phyloP scores from a whole-genome alignment of 257 asterid genomes.

The Nemophila menziesii region DNA sequence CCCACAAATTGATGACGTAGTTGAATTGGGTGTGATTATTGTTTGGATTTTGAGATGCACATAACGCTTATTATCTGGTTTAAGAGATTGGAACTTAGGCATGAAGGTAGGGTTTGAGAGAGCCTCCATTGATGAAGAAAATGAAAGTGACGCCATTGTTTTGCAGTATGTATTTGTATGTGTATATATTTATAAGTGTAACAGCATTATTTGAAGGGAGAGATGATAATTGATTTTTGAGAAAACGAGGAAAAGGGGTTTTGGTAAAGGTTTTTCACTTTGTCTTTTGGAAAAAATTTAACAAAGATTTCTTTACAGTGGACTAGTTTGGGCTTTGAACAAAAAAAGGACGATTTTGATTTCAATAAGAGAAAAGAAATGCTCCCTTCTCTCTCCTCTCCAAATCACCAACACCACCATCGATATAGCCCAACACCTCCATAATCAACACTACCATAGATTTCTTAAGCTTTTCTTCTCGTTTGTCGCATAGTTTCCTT shows the following conservation, averaged over 20 bases:
- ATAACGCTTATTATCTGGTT: neutral
- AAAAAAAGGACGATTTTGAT: too few relatives aligned
- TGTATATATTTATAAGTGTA: neutral
- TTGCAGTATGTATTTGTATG: neutral
- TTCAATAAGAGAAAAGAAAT: too few relatives aligned
- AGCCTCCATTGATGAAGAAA: constrained; percentile 45
- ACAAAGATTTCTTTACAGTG: neutral
- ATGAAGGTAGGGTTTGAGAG: constrained; percentile 21
- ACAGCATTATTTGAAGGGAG: neutral
- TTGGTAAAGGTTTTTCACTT: neutral
- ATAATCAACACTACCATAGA: too few relatives aligned
- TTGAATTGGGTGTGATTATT: constrained; percentile 10
- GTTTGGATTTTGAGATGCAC: constrained; percentile 14
- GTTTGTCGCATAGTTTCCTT: too few relatives aligned
- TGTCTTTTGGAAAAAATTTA: neutral
- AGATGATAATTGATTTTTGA: neutral
- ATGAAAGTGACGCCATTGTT: constrained; percentile 17
- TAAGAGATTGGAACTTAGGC: constrained; percentile 19
- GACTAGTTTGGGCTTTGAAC: too few relatives aligned
- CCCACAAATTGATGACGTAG: constrained; percentile 20
- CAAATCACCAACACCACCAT: too few relatives aligned
- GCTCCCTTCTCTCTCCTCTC: too few relatives aligned
- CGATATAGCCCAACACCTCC: too few relatives aligned
- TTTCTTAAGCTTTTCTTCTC: too few relatives aligned
- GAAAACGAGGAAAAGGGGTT: too few relatives aligned